Percentiles rank a stretch among this genome's conserved stretches.
phyloP scores from a whole-genome alignment of 345 rosid genomes.

The Citropsis articulata region DNA sequence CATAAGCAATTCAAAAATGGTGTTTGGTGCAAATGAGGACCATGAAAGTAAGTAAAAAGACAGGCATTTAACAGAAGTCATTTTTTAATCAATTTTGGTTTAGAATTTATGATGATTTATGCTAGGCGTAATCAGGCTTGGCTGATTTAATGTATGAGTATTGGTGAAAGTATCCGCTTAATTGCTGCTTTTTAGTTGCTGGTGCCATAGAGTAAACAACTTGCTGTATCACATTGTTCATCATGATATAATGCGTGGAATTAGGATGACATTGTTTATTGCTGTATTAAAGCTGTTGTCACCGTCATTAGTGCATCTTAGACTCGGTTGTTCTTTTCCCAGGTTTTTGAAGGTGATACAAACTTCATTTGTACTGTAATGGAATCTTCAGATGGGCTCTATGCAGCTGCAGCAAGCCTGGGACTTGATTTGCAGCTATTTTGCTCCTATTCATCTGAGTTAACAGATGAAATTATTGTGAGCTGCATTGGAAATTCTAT shows the following conservation, averaged over 20 bases:
- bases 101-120: background rate
- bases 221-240: background rate
- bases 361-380: conserved; percentile 53
- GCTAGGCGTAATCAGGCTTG: background rate
- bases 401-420: conserved; percentile 91
- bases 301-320: conserved; percentile 2
- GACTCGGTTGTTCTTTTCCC: conserved; percentile 8
- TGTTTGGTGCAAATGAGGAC: background rate
- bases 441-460: conserved; percentile 66
- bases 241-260: background rate
- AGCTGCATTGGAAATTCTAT: conserved; percentile 53
- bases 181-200: background rate
- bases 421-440: conserved; percentile 84
- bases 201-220: background rate
- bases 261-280: background rate
- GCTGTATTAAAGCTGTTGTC: background rate
- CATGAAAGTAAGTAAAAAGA: background rate
- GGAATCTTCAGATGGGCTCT: conserved; percentile 80
- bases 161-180: background rate
- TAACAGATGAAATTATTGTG: conserved; percentile 72
- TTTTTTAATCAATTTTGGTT: background rate
- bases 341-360: conserved; percentile 69
- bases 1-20: background rate
- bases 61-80: background rate
- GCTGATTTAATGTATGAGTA: background rate